A percentile compares a stretch with the other conserved stretches of the same genome.
phyloP scores from a whole-genome alignment of 805 yeast genomes.

The Candida maltosa region DNA sequence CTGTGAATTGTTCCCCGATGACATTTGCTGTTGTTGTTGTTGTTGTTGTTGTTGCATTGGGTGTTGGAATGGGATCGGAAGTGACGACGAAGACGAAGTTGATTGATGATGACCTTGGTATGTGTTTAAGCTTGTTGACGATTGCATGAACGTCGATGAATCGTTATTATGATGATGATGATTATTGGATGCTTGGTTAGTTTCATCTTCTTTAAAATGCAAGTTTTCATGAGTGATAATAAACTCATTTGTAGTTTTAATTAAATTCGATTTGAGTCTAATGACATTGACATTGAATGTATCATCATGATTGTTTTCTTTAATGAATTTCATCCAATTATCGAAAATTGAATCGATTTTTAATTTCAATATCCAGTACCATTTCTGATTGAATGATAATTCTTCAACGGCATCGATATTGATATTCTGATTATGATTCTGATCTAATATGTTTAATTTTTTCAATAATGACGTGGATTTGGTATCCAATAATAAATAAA shows the following conservation, averaged over 20 bases:
- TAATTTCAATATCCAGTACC: constrained; percentile 21
- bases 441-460: background rate
- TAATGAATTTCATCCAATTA: constrained; percentile 20
- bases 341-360: constrained; percentile 21
- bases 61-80: too few relatives aligned
- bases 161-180: too few relatives aligned
- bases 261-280: constrained; percentile 9
- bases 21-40: background rate
- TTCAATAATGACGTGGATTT: constrained; percentile 1
- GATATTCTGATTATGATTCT: background rate
- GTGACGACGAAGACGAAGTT: too few relatives aligned
- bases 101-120: too few relatives aligned
- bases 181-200: too few relatives aligned
- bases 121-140: too few relatives aligned
- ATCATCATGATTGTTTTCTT: background rate
- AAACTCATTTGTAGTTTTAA: constrained; percentile 10
- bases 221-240: constrained; percentile 2
- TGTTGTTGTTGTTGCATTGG: constrained; percentile 2
- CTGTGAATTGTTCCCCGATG: constrained; percentile 1
- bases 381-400: constrained; percentile 20
- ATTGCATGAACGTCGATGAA: too few relatives aligned
- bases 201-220: constrained; percentile 6
- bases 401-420: constrained; percentile 13
- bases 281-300: background rate
- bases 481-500: constrained; percentile 17